These are phyloP conservation scores for Dimargaris xerosporica DNA, from an alignment of 192 early-diverging fungal species.

Conservation along the genomic window DNA sequence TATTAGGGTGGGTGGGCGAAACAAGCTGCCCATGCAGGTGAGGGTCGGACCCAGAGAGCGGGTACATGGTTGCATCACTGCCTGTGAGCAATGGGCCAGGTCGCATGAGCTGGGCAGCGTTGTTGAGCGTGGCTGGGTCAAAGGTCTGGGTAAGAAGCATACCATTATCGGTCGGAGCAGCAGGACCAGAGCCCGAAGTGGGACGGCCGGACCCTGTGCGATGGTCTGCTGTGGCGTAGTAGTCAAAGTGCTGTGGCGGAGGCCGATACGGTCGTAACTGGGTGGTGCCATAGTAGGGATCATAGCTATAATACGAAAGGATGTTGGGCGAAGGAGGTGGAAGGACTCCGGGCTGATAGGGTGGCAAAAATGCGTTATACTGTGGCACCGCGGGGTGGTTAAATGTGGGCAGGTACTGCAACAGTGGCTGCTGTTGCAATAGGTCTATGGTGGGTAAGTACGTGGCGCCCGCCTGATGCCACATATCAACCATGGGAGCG, in stretches of 20 bases:
- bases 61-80: conserved; percentile 14
- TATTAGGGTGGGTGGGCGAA: conserved; percentile 17
- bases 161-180: conserved; percentile 4
- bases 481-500: not conserved
- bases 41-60: too few relatives aligned
- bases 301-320: conserved; percentile 29
- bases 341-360: conserved; percentile 24
- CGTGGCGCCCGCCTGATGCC: not conserved
- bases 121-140: too few relatives aligned
- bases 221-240: conserved; percentile 4
- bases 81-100: conserved; percentile 11
- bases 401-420: conserved; percentile 8
- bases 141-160: too few relatives aligned
- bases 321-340: conserved; percentile 35
- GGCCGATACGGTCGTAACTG: conserved; percentile 21
- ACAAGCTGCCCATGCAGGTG: too few relatives aligned
- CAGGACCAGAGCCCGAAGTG: too few relatives aligned
- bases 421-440: not conserved
- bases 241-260: conserved; percentile 26
- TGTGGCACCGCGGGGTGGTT: not conserved
- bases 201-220: too few relatives aligned
- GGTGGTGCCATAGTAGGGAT: conserved; percentile 23
- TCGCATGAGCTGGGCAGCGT: conserved; percentile 1
- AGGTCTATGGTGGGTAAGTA: not conserved
- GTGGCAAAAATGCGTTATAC: not conserved